Base-by-base conservation (phyloP, 257 asterid species). In the Forsythia viridissima region DNA sequence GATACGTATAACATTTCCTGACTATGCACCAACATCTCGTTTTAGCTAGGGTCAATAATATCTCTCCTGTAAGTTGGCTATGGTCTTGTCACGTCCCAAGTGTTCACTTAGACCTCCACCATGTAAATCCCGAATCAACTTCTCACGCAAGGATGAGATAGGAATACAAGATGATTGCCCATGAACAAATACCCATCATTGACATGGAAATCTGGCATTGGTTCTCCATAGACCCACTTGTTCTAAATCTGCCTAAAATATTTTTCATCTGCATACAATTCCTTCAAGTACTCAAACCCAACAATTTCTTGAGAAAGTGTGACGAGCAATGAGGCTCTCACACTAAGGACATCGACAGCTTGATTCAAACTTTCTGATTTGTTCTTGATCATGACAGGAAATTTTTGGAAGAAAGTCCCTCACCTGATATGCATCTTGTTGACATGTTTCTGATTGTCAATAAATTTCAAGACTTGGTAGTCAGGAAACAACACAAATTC, bases 21-120 rank as follows among this genome's bases (percentile, higher is more conserved):
- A 61, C 41, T 4, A 20, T 12, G 10, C 6, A 0, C 73, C 72
- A 7, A 21, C 43, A 24, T 63, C 73, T 8, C 24, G 4, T 8
- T 76, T 76, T 5, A 76, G 6, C n/a, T 76, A 48, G 7, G 66
- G 66, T 30, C 43, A 63, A 9, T 40, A 76, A 40, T 37, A 65
- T 6, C 44, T 41, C 3, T 41, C 44, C 1, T 41, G 0, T 41
- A 41, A 2, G 8, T 1, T 30, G 2, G 34, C 34, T 30, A 30
- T 30, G 34, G 34, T 30, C 34, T 30, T 30, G 34, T 30, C 34
- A 30, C 34, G 34, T 1, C 34, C 2, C 34, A 30, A 30, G 34
- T 30, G 34, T 30, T 1, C 34, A 30, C 34, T 30, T 30, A 30
- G 34, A 30, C 34, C 0, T 30, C 34, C 34, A 30, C 34, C 34